Evolutionary conservation across 805 yeast species (phyloP).

Genomic region (Wickerhamiella kurtzmanii): DNA sequence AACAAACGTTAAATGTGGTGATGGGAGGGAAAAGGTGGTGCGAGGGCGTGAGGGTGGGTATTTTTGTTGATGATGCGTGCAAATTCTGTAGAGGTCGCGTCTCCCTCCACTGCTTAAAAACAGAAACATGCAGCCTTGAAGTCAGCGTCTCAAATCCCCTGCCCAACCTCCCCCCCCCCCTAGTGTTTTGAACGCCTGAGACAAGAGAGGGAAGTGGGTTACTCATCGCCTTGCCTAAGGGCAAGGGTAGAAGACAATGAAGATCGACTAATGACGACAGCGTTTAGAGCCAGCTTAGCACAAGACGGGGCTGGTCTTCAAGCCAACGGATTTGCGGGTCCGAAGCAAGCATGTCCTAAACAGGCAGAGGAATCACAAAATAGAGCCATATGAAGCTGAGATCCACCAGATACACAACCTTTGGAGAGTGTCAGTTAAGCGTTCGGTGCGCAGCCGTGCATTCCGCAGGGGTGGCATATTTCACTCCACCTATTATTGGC

Average conservation of each 20-base stretch:
- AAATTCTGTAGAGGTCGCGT: not conserved
- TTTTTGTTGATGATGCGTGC: not conserved
- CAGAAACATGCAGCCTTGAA: not conserved
- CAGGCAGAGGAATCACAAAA: too few species aligned
- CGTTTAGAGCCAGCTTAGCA: too few species aligned
- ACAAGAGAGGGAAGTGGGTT: not conserved
- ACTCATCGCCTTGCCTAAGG: not conserved
- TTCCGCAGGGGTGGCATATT: too few species aligned
- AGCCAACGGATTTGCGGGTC: too few species aligned
- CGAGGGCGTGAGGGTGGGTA: not conserved
- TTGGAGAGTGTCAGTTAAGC: too few species aligned
- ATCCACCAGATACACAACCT: too few species aligned
- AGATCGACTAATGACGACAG: not conserved
- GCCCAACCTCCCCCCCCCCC: not conserved
- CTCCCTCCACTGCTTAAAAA: too few species aligned
- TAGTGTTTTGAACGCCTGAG: not conserved
- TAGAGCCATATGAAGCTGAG: too few species aligned
- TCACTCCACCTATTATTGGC: too few species aligned
- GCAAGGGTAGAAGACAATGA: not conserved
- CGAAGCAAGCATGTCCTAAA: too few species aligned
- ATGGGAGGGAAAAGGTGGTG: conserved; percentile 1
- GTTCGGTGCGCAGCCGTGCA: too few species aligned
- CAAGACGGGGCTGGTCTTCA: too few species aligned
- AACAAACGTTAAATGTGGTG: not conserved
- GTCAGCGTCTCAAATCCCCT: not conserved